A percentile compares a stretch with the other conserved stretches of the same genome.
Conservation (phyloP, 2,329 filamentous ascomycete genomes). For the Lachnellula cervina region DNA sequence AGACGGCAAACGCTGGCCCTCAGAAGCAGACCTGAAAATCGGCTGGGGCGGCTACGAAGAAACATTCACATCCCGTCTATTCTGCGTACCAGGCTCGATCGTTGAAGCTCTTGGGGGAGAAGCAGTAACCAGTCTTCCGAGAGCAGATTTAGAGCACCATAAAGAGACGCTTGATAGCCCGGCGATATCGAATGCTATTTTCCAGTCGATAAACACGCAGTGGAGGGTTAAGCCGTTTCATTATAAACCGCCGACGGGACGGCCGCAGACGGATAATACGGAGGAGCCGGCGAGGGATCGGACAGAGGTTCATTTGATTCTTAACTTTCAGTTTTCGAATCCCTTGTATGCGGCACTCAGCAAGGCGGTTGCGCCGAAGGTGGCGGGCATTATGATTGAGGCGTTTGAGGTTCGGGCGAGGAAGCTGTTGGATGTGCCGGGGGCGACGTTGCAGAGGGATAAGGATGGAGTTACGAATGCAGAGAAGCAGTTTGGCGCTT, state of each 20-base stretch:
- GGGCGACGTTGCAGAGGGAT: conserved; percentile 9
- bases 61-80: conserved; percentile 73
- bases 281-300: conserved; percentile 35
- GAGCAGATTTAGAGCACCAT: conserved; percentile 37
- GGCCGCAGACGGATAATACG: conserved; percentile 27
- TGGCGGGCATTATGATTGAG: conserved; percentile 84
- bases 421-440: conserved; percentile 42
- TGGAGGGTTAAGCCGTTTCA: conserved; percentile 58
- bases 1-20: conserved; percentile 54
- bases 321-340: conserved; percentile 82
- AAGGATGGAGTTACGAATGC: conserved; percentile 1
- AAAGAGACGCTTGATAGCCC: conserved; percentile 34
- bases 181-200: conserved; percentile 46
- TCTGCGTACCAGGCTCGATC: conserved; percentile 65
- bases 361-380: conserved; percentile 73
- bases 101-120: conserved; percentile 74
- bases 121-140: conserved; percentile 41
- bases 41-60: conserved; percentile 84
- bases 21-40: conserved; percentile 71
- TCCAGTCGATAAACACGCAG: conserved; percentile 63
- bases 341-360: conserved; percentile 83
- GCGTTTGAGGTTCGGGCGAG: conserved; percentile 83
- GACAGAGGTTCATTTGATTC: conserved; percentile 70
- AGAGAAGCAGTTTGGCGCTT: conserved; percentile 8
- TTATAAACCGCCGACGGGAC: conserved; percentile 40